These are phyloP conservation scores for Nigrospora osmanthi DNA, from an alignment of 2,329 filamentous ascomycete genomes.

Conservation along the genomic window DNA sequence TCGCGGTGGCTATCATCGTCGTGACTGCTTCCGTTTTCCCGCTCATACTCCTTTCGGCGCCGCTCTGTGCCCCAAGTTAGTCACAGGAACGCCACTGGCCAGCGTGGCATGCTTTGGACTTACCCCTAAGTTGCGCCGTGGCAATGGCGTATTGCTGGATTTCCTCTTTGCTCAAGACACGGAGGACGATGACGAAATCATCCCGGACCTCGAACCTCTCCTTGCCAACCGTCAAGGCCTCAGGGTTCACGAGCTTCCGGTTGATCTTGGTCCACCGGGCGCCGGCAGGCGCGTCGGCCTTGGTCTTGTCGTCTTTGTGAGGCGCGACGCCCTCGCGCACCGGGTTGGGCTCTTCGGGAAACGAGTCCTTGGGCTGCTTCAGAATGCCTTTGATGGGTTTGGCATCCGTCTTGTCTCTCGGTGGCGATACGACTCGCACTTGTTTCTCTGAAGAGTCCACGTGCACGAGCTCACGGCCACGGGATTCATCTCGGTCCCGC, in stretches of 20 bases:
- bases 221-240: conserved; percentile 77
- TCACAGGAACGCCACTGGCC: conserved; percentile 2
- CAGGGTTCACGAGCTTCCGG: conserved; percentile 79
- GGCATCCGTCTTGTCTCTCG: conserved; percentile 52
- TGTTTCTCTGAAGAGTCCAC: conserved; percentile 30
- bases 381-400: conserved; percentile 78
- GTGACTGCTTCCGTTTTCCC: conserved; percentile 9
- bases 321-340: conserved; percentile 86
- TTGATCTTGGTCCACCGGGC: conserved; percentile 93
- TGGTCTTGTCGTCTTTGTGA: conserved; percentile 76
- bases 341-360: conserved; percentile 79
- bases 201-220: conserved; percentile 89
- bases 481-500: conserved; percentile 21
- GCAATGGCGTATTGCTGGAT: conserved; percentile 80
- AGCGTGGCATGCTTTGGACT: conserved; percentile 23
- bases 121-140: conserved; percentile 76
- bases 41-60: conserved; percentile 33
- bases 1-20: conserved; percentile 15
- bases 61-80: conserved; percentile 20
- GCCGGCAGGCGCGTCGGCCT: conserved; percentile 65
- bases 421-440: conserved; percentile 68
- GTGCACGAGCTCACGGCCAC: conserved; percentile 32
- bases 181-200: conserved; percentile 87
- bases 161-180: conserved; percentile 81
- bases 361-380: conserved; percentile 72